Percentiles rank a stretch among this genome's conserved stretches.
phyloP scores from a whole-genome alignment of 768 basidiomycete species.

The Lentinula guzmanii region DNA sequence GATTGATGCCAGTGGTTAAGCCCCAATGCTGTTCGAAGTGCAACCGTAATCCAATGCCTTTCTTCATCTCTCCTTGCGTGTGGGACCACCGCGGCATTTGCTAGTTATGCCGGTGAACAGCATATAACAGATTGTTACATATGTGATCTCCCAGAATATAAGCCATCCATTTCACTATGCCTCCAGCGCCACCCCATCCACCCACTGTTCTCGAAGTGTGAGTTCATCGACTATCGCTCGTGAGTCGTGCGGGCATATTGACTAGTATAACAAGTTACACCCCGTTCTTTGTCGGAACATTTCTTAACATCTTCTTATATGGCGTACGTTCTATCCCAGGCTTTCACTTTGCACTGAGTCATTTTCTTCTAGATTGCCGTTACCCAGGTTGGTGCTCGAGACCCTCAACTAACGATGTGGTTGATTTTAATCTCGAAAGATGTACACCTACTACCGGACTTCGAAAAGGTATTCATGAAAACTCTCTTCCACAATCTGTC shows the following conservation, averaged over 20 bases:
- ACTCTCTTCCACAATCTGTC: too few species aligned
- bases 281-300: slow-evolving; percentile 5
- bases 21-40: too few species aligned
- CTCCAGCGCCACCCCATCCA: neutral
- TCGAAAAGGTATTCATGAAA: neutral
- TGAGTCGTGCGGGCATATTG: neutral
- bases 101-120: neutral
- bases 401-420: neutral
- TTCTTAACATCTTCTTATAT: slow-evolving; percentile 4
- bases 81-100: neutral
- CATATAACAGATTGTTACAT: neutral
- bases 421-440: neutral
- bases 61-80: neutral
- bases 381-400: neutral
- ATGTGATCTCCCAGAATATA: neutral
- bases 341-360: neutral
- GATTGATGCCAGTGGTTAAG: too few species aligned
- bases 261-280: neutral
- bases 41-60: neutral
- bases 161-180: neutral
- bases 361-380: neutral
- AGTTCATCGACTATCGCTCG: neutral
- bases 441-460: slow-evolving; percentile 4
- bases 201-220: slow-evolving; percentile 5
- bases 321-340: neutral